These are phyloP conservation scores for Fusarium sp. DNA, from an alignment of 2,329 filamentous ascomycete genomes.

Conservation along the genomic window DNA sequence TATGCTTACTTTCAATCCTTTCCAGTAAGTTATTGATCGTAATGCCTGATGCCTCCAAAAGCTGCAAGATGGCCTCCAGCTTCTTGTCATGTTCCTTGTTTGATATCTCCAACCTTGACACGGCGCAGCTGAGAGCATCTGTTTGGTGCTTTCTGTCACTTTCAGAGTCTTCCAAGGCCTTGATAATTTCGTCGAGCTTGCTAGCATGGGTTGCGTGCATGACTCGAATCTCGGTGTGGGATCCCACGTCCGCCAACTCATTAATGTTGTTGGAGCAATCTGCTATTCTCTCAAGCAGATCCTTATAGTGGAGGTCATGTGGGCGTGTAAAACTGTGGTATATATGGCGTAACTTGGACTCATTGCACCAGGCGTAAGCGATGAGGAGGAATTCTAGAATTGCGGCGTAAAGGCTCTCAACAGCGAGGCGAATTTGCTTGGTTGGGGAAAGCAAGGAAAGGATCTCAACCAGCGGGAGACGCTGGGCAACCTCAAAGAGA, in stretches of 20 bases:
- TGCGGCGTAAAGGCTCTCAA: constrained; percentile 2
- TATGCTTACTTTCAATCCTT: no score
- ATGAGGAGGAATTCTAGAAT: constrained; percentile 16
- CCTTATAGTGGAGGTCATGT: neutral
- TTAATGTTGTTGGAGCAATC: neutral
- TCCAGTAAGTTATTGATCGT: no score
- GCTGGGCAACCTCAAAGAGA: neutral
- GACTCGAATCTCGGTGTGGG: neutral
- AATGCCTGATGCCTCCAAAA: no score
- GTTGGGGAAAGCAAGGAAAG: constrained; percentile 5
- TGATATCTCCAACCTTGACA: no score
- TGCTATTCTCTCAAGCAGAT: neutral
- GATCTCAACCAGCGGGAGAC: neutral
- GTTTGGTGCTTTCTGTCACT: no score
- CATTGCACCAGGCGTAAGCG: constrained; percentile 10
- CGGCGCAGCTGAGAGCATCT: no score
- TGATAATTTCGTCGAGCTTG: no score
- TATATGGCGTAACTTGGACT: constrained; percentile 14
- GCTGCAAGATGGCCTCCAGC: no score
- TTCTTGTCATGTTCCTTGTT: no score
- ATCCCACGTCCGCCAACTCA: constrained; percentile 1
- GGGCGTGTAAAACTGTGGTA: constrained; percentile 18
- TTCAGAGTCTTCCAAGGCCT: no score
- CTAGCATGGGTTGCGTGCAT: neutral
- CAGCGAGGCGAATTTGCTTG: neutral